Base-by-base conservation (phyloP, 352 stramenopile species). In the Pythium rhizo-oryzae region DNA sequence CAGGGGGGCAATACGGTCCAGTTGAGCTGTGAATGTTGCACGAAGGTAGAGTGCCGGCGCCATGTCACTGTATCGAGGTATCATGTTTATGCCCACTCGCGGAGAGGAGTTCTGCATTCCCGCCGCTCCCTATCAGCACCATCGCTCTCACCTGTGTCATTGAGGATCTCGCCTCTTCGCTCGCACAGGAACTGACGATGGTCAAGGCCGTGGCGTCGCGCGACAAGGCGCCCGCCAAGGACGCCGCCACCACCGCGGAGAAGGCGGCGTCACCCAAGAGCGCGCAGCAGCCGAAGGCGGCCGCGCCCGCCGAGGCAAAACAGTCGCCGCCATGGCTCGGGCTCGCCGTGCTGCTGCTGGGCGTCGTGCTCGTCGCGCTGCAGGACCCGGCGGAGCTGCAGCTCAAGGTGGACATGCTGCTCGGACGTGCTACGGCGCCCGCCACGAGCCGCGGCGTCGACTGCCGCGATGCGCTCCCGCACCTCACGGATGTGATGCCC, bases 401-500 rank as follows among this genome's bases (percentile, higher is more conserved):
- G 30, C 30, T 49, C n/a, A 51, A 55, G 21, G 12, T 41, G 18
- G 19, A n/a, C 47, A 1, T 69, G 44, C 60, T 73, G 11, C 54
- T 71, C 23, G 66, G 61, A 66, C 44, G 51, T 35, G 54, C 65
- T 39, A 4, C n/a, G 39, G 25, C 39, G 23, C 35, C 25, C 30
- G 19, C 4, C 3, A 5, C n/a, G 28, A 16, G 37, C 28, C 18
- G 43, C 28, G 4, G 8, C 4, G 16, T 87, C 8, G 61, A 84
- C 59, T 88, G 81, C 60, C 39, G 8, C 0, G 54, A 66, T 5
- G 77, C 80, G 15, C 67, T 77, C 1, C 50, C 76, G 62, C 84
- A 76, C 30, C 59, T 92, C 37, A 92, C 84, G 15, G 75, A 88
- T 24, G 73, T 78, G 24, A 74, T 77, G 59, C 69, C 80, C 1